phyloP scores from a whole-genome alignment of 768 basidiomycete genomes.

The Kwoniella bestiolae region DNA sequence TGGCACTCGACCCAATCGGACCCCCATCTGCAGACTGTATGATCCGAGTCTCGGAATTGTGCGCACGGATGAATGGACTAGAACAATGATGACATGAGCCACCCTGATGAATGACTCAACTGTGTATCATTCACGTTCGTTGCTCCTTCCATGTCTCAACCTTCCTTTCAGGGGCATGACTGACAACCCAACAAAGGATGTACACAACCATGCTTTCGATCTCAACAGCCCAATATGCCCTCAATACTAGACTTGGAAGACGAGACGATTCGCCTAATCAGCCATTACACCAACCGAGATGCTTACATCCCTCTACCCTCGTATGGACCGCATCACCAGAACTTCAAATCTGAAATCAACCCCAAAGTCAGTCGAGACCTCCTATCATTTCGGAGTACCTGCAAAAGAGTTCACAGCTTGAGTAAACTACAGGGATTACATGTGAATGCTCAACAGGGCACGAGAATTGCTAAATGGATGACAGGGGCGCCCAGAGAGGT shows the following conservation, averaged over 20 bases:
- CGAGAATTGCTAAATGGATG: not conserved
- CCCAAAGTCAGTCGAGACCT: not conserved
- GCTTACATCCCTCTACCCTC: conserved; percentile 8
- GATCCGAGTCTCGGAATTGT: too few species aligned
- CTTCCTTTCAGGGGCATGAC: not conserved
- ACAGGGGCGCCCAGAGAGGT: conserved; percentile 1
- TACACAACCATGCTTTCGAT: too few species aligned
- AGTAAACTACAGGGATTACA: conserved; percentile 1
- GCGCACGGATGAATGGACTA: not conserved
- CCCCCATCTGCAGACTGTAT: too few species aligned
- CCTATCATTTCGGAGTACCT: not conserved
- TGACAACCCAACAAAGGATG: not conserved
- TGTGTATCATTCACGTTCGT: not conserved
- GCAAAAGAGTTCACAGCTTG: not conserved
- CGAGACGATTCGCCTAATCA: conserved; percentile 6
- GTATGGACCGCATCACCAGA: conserved; percentile 11
- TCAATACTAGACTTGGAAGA: conserved; percentile 5
- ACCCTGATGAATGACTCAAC: too few species aligned
- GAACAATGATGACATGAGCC: not conserved
- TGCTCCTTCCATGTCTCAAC: not conserved
- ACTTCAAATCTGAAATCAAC: conserved; percentile 9
- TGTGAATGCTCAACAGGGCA: not conserved
- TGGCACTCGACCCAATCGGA: too few species aligned
- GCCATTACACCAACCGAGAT: conserved; percentile 3
- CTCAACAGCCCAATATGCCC: not conserved